Conservation (phyloP, 331 rosid species). For the Arachis monticola region DNA sequence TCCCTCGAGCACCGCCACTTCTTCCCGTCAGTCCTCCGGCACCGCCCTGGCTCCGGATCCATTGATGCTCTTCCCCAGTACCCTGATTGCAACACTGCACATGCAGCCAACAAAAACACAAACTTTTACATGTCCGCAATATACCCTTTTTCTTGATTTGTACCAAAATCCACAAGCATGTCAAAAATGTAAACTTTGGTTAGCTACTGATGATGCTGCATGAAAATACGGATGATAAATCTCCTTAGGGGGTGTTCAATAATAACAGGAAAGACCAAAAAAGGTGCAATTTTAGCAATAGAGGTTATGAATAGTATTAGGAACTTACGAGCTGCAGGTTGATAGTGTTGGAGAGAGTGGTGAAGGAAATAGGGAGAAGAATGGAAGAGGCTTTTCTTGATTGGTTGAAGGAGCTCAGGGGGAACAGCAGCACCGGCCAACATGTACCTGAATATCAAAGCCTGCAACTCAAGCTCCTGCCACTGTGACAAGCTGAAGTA, state of each 20-base stretch:
- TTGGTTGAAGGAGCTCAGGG: slow-evolving; percentile 82
- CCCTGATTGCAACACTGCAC: slow-evolving; percentile 76
- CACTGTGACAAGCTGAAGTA: slow-evolving; percentile 83
- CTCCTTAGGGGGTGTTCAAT: neutral
- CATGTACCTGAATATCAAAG: slow-evolving; percentile 86
- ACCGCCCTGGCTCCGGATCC: slow-evolving; percentile 99
- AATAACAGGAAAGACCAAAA: slow-evolving; percentile 15
- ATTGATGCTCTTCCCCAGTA: slow-evolving; percentile 89
- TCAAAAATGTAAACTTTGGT: neutral
- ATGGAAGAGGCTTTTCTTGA: slow-evolving; percentile 74
- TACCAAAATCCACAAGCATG: slow-evolving; percentile 38
- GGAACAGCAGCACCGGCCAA: slow-evolving; percentile 90
- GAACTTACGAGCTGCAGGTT: slow-evolving; percentile 69
- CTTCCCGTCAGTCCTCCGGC: slow-evolving; percentile 96
- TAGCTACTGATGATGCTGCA: neutral
- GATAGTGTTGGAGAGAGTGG: slow-evolving; percentile 62
- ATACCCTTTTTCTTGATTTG: slow-evolving; percentile 28
- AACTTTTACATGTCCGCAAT: neutral
- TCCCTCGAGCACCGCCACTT: slow-evolving; percentile 99
- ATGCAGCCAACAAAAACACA: neutral
- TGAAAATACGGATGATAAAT: neutral
- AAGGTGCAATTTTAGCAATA: neutral
- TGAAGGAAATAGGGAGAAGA: slow-evolving; percentile 56
- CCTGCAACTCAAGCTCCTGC: slow-evolving; percentile 98
- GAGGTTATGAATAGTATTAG: neutral